A percentile compares a stretch with the other conserved stretches of the same genome.
phyloP scores from a whole-genome alignment of 2,329 filamentous ascomycete genomes.

The Phyllosticta citrichinensis region DNA sequence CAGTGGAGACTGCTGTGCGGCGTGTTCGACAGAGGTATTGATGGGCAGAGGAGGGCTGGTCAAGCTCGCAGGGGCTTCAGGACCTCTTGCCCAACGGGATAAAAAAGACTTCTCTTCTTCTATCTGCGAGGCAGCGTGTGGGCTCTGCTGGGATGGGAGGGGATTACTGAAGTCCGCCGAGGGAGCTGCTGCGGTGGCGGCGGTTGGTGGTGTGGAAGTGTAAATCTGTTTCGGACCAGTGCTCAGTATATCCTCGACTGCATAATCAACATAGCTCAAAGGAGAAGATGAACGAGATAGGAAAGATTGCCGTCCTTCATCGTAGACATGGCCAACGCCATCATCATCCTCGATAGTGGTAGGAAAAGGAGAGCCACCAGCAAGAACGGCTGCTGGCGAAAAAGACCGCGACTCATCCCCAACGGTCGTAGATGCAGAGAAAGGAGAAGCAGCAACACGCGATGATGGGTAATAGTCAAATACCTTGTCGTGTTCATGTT shows the following conservation, averaged over 20 bases:
- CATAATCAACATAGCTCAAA: constrained; percentile 2
- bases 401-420: not conserved
- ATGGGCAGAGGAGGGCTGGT: constrained; percentile 37
- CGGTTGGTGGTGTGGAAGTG: not conserved
- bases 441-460: constrained; percentile 16
- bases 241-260: constrained; percentile 9
- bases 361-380: not conserved
- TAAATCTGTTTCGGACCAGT: not conserved
- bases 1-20: not conserved
- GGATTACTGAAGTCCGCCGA: not conserved
- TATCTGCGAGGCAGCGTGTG: too few species aligned
- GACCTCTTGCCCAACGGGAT: constrained; percentile 44
- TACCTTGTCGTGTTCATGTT: constrained; percentile 24
- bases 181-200: constrained; percentile 1
- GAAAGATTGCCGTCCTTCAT: constrained; percentile 2
- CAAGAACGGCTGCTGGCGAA: not conserved
- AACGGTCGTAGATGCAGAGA: constrained; percentile 9
- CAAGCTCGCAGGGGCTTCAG: constrained; percentile 26
- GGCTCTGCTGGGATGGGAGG: not conserved
- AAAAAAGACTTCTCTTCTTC: constrained; percentile 46
- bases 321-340: not conserved
- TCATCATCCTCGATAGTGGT: not conserved
- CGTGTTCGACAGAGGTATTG: constrained; percentile 2
- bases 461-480: constrained; percentile 19
- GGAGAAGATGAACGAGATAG: not conserved